Percentiles rank a stretch among this genome's conserved stretches.
Evolutionary conservation across 2,329 filamentous ascomycete genomes (phyloP).

Genomic region (Neurospora crassa): DNA sequence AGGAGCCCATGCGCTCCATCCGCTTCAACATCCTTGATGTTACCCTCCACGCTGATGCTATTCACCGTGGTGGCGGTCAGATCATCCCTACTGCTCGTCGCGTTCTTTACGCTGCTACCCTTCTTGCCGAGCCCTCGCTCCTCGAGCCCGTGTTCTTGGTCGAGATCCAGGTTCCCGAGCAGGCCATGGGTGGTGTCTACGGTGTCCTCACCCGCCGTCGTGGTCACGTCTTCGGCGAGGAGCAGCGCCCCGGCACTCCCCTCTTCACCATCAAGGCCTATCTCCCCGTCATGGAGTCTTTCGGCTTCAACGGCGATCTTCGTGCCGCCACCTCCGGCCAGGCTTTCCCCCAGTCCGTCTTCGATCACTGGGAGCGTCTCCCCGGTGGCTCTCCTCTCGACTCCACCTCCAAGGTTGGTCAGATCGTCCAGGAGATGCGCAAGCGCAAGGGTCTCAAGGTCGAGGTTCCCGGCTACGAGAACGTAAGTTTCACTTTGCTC

Average conservation of each 20-base stretch:
- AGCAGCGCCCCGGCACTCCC: conserved; percentile 96
- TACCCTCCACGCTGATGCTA: conserved; percentile 98
- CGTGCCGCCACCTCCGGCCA: conserved; percentile 89
- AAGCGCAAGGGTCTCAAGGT: conserved; percentile 99
- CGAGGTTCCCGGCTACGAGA: conserved; percentile 83
- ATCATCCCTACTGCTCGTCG: conserved; percentile 96
- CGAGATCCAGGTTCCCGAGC: conserved; percentile 98
- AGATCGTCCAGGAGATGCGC: conserved; percentile 79
- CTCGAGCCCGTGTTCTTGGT: conserved; percentile 98
- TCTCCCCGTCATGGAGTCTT: conserved; percentile 32
- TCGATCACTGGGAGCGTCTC: conserved; percentile 97
- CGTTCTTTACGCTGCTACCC: conserved; percentile 87
- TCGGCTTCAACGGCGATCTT: conserved; percentile 94
- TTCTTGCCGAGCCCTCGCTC: conserved; percentile 84
- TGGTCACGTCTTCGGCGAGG: conserved; percentile 98
- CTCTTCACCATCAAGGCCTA: conserved; percentile 78
- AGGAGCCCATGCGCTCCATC: conserved; percentile 95
- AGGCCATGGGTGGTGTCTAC: conserved; percentile 99
- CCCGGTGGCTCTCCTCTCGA: conserved; percentile 91
- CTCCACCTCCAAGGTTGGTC: conserved; percentile 67
- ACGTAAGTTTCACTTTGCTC: conserved; percentile 56
- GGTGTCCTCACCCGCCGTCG: conserved; percentile 94
- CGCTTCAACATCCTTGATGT: conserved; percentile 99
- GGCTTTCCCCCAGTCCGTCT: conserved; percentile 97
- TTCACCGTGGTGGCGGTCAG: conserved; percentile 98